Base-by-base conservation (phyloP, 2,329 filamentous ascomycete genomes). In the Colletotrichum karsti region DNA sequence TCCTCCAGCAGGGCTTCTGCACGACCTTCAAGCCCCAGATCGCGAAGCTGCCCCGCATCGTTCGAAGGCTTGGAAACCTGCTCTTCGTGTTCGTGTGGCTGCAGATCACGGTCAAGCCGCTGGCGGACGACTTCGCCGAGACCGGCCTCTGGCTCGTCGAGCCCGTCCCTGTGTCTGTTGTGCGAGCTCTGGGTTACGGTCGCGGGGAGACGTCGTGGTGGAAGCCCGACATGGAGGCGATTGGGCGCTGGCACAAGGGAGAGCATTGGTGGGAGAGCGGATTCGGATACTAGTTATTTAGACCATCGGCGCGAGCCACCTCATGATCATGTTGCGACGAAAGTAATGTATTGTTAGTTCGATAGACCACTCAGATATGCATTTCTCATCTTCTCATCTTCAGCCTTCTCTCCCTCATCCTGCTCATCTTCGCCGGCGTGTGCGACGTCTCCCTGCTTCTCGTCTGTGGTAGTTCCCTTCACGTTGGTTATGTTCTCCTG, bases 131-230 rank as follows among this genome's bases (percentile, higher is more conserved):
- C 74, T 90, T 97, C 76, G 87, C 91, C 0, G 84, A 86, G 10
- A 87, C 89, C 1, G 94, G 93, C 0, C 74, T 97, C 0, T 97
- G 93, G 92, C 78, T 97, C 13, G 89, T 90, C 69, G 94, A 98
- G 78, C 93, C 94, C 0, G 80, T 97, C n/a, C 93, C 94, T 0
- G 71, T 95, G 8, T 97, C 93, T 60, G 75, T 86, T 1, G 75
- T 94, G n/a, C 84, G 93, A 26, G 87, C 85, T 2, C 35, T 95
- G 15, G 91, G 92, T 0, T 82, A 91, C 35, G 92, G 91, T 0
- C 80, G 82, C 1, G 78, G 83, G 18, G 88, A 86, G 0, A 90
- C 92, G 73, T 80, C 84, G 1, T 91, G 88, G 84, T 93, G 88
- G 88, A 88, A 92, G 73, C 94, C 91, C 88, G 83, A 85, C 70